These are phyloP conservation scores for Penicillium verhagenii DNA, from an alignment of 495 filamentous ascomycete genomes.

Conservation along the genomic window DNA sequence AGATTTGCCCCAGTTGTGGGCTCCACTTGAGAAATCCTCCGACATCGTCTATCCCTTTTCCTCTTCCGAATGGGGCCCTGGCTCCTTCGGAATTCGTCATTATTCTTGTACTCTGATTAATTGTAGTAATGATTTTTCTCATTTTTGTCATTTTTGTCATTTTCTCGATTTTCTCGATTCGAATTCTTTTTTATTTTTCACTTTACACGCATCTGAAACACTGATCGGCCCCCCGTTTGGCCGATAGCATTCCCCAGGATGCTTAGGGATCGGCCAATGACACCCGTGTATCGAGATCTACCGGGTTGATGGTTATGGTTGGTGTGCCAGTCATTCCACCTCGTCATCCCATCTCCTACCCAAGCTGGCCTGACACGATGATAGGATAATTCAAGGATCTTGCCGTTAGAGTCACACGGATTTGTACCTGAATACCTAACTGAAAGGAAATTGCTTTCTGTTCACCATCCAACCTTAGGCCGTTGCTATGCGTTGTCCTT, in stretches of 20 bases:
- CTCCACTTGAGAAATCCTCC: conserved; percentile 21
- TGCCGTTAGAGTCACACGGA: conserved; percentile 1
- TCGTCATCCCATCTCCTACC: conserved; percentile 27
- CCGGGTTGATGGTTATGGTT: conserved; percentile 11
- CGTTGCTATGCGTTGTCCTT: conserved; percentile 19
- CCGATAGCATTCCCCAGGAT: conserved; percentile 32
- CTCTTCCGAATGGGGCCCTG: neutral
- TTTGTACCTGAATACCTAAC: conserved; percentile 4
- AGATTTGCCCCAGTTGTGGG: conserved; percentile 11
- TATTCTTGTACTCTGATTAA: too few relatives aligned
- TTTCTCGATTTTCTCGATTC: neutral
- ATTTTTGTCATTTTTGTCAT: too few relatives aligned
- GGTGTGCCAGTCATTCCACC: conserved; percentile 23
- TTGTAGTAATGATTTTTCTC: too few relatives aligned
- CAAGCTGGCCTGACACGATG: conserved; percentile 13
- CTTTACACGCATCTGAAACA: conserved; percentile 27
- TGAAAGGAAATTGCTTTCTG: conserved; percentile 7
- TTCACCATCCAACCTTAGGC: conserved; percentile 9
- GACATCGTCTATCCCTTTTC: conserved; percentile 3
- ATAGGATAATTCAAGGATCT: conserved; percentile 17
- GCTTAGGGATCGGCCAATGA: conserved; percentile 28
- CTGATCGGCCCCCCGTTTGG: conserved; percentile 26
- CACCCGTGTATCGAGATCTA: conserved; percentile 16
- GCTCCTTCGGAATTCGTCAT: conserved; percentile 6
- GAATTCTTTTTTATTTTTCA: conserved; percentile 1